Evolutionary conservation across 306 rosid genomes (phyloP).

Genomic region (Quercus alba): DNA sequence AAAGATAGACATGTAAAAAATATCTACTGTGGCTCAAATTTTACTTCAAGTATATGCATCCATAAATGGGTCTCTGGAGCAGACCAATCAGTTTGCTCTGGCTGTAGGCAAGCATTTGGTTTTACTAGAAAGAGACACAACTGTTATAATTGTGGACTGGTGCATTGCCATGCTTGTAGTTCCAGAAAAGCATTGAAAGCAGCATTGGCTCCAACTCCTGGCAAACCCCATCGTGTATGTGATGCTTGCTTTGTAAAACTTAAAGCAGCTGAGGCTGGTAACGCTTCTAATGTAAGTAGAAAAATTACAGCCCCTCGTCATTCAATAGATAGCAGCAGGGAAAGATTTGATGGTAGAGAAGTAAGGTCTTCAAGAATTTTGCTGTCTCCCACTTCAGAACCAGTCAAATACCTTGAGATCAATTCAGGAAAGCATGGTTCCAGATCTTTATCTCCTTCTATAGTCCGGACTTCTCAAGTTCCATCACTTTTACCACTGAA

Average conservation of each 20-base stretch:
- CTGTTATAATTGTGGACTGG: constrained; percentile 91
- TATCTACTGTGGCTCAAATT: constrained; percentile 79
- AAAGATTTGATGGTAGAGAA: constrained; percentile 47
- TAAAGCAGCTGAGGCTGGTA: constrained; percentile 51
- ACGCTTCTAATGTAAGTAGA: constrained; percentile 30
- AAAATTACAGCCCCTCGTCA: constrained; percentile 42
- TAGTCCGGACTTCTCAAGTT: constrained; percentile 57
- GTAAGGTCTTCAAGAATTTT: constrained; percentile 55
- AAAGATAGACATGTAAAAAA: constrained; percentile 79
- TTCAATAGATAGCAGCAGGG: constrained; percentile 50
- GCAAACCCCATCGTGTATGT: constrained; percentile 96
- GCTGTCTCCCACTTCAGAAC: constrained; percentile 61
- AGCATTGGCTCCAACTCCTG: constrained; percentile 92
- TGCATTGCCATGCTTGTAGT: constrained; percentile 92
- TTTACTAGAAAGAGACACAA: constrained; percentile 93
- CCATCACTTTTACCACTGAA: constrained; percentile 56
- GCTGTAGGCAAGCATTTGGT: constrained; percentile 92
- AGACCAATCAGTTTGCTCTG: constrained; percentile 89
- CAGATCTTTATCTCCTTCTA: constrained; percentile 44
- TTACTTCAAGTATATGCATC: constrained; percentile 78
- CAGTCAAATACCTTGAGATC: constrained; percentile 55
- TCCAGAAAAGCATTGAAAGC: constrained; percentile 81
- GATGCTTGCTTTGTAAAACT: constrained; percentile 81
- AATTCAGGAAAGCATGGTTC: constrained; percentile 40
- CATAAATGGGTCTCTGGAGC: constrained; percentile 96